Base-by-base conservation (phyloP, 768 basidiomycete species). In the Agaricus subrufescens region DNA sequence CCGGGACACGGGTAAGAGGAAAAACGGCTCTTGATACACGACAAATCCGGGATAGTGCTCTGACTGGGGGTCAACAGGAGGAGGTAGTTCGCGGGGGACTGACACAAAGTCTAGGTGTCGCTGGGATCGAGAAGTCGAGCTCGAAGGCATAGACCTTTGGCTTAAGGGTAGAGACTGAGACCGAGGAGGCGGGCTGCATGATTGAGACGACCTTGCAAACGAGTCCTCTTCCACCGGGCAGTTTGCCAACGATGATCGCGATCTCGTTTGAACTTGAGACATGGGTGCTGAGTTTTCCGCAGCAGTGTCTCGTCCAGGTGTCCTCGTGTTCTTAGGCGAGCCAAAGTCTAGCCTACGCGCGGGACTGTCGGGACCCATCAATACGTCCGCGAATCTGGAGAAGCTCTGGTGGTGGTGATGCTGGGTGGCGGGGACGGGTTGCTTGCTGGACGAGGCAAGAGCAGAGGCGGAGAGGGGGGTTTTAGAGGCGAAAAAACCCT, bases 11-110 rank as follows among this genome's bases (percentile, higher is more conserved):
- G 55, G 55, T 27, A 65, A 53, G n/a, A 66, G 45, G 39, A 66
- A 54, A 49, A 72, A 65, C n/a, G 72, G 61, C 60, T 87, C 86
- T 62, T 71, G 78, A 62, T 78, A 77, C 44, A 87, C 77, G 39
- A 71, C 67, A 61, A 88, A 88, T 14, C 86, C 86, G 11, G 87
- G 87, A 65, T 85, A 86, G 61, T 87, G 86, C 39, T 77, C 72
- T 14, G 84, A 86, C 45, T 78, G 74, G 1, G 77, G 77, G 63
- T 85, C 76, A 29, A 71, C 64, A 15, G 68, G 72, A 29, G 75
- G 73, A 25, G 74, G 76, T 19, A 74, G 68, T 52, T 72, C 72
- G 56, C 73, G 78, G 39, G 67, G 71, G 51, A 67, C 61, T 49
- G 65, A 60, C 19, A 66, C 64, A 43, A 62, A 62, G 25, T 63